Percentiles rank a stretch among this genome's conserved stretches.
Conservation (phyloP, 2,329 filamentous ascomycete genomes). For the Exophiala alcalophila region DNA sequence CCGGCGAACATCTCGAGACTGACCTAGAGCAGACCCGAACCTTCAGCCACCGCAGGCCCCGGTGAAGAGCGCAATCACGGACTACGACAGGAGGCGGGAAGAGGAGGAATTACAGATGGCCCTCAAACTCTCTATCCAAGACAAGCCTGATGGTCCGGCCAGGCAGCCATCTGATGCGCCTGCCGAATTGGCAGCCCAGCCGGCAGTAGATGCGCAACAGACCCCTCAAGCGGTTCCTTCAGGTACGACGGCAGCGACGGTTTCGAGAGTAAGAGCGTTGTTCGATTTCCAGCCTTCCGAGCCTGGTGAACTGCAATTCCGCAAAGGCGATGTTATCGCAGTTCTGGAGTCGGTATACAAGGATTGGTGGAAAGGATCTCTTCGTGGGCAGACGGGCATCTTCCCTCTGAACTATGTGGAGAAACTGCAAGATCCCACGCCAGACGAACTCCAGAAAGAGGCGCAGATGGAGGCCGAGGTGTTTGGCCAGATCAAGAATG, state of each 20-base stretch:
- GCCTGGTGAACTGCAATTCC: constrained; percentile 89
- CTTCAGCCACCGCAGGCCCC: constrained; percentile 89
- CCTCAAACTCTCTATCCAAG: constrained; percentile 84
- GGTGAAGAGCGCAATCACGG: constrained; percentile 86
- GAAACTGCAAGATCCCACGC: constrained; percentile 90
- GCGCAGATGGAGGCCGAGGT: constrained; percentile 89
- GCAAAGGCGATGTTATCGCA: constrained; percentile 94
- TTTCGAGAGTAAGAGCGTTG: constrained; percentile 86
- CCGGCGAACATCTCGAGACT: no score
- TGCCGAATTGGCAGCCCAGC: constrained; percentile 38
- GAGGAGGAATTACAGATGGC: constrained; percentile 98
- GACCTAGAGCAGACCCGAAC: constrained; percentile 65
- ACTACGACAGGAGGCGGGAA: constrained; percentile 86
- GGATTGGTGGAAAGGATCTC: constrained; percentile 97
- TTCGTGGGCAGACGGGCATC: constrained; percentile 92
- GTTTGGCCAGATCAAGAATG: constrained; percentile 73
- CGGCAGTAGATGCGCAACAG: constrained; percentile 38
- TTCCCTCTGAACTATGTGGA: constrained; percentile 99
- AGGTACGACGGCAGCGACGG: constrained; percentile 91
- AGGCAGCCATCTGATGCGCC: constrained; percentile 40
- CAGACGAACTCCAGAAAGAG: constrained; percentile 89
- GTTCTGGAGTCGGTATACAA: constrained; percentile 98
- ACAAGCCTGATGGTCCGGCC: constrained; percentile 56
- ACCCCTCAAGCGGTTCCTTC: constrained; percentile 62
- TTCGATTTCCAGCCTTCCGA: constrained; percentile 96